Evolutionary conservation across 2,329 filamentous ascomycete species (phyloP), one percentile per base, ranked within the genome.

Genomic region (Colletotrichum tamarilloi): DNA sequence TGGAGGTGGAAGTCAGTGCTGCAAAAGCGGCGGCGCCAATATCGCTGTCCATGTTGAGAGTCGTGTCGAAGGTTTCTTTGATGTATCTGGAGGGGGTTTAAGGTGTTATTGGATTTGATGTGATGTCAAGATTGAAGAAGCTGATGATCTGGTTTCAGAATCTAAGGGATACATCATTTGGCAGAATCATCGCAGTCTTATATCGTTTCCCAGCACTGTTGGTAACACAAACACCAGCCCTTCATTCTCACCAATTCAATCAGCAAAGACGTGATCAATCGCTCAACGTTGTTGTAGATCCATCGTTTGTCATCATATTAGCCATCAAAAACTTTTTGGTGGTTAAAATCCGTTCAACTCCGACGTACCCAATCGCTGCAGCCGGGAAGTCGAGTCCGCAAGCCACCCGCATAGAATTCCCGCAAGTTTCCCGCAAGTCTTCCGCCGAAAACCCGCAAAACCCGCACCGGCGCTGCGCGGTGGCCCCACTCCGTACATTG

Each of bases 1-100:
- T 84, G 82, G 22, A 83, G 83, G 76, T 86, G 85, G 62, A 80
- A 77, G 52, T 74, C 24, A 3, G 53, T 68, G 7, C 67, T 56
- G n/a, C 35, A 22, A 19, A 24, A n/a, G 30, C 26, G 68, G 65
- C 53, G 42, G 42, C 42, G 42, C 16, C 42, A 49, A 49, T 5
- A 67, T 35, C 72, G 74, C 35, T 74, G 68, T 60, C 24, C 46
- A 12, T 28, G 28, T 52, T 26, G 19, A 30, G 6, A 3, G 22
- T 60, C 9, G 30, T 9, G n/a, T 14, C 11, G 12, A 3, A 11
- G 26, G 14, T 22, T 12, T 19, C 5, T 62, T 52, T 8, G 14
- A 32, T 24, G 8, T 12, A 30, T n/a, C 22, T 22, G 7, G 11
- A 30, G 2, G 22, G 24, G 35, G 14, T 9, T 8, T 11, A 12